Conservation (phyloP, 257 asterid species). For the Coffea eugenioides region DNA sequence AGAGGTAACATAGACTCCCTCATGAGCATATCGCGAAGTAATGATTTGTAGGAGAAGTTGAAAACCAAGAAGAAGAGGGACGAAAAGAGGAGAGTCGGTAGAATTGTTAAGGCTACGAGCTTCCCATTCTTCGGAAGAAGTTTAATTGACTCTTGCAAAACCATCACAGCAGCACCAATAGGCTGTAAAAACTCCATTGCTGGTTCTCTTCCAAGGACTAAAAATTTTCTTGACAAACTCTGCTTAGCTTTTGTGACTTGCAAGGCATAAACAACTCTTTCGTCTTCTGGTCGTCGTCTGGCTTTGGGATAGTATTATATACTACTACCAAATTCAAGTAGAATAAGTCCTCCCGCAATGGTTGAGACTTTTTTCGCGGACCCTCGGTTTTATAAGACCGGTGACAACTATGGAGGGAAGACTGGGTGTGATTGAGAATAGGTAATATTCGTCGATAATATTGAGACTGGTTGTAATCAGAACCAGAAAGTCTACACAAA, state of each 20-base stretch:
- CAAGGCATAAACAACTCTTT: neutral
- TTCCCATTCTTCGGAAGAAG: slow-evolving; percentile 31
- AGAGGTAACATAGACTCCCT: slow-evolving; percentile 12
- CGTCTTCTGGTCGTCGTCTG: no score
- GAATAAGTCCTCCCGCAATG: neutral
- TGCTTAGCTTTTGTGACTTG: neutral
- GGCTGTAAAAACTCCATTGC: neutral
- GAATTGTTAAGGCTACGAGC: slow-evolving; percentile 17
- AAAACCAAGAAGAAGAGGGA: slow-evolving; percentile 22
- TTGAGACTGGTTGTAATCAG: no score
- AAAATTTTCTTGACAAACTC: neutral
- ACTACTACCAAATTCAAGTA: neutral
- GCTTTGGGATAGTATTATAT: neutral
- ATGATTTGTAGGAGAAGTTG: slow-evolving; percentile 20
- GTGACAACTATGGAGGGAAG: neutral
- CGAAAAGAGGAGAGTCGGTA: slow-evolving; percentile 20
- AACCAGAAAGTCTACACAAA: neutral
- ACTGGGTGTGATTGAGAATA: neutral
- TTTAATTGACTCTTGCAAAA: slow-evolving; percentile 32
- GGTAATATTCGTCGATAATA: neutral
- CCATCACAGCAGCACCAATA: slow-evolving; percentile 20
- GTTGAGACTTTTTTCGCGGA: neutral
- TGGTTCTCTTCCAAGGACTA: neutral
- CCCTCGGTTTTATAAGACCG: neutral
- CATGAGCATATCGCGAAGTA: slow-evolving; percentile 27